phyloP scores from a whole-genome alignment of 2,329 filamentous ascomycete species.

The Fusarium liriodendri region DNA sequence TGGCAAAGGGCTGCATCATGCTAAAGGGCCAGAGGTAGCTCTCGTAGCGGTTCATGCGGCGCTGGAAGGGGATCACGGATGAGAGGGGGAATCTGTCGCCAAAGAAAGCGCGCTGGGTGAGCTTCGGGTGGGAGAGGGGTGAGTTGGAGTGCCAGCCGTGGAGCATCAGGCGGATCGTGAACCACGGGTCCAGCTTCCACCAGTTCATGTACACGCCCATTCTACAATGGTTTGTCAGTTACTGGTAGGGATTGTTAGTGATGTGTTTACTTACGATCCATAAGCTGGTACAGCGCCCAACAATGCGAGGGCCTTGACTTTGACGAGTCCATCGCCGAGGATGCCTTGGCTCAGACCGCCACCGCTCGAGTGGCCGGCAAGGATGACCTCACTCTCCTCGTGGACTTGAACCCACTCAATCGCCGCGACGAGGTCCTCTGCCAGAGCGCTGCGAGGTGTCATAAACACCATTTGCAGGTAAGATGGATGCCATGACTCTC shows the following conservation, averaged over 20 bases:
- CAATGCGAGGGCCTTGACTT: slow-evolving; percentile 58
- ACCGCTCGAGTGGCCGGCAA: slow-evolving; percentile 64
- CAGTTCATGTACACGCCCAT: slow-evolving; percentile 60
- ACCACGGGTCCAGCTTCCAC: slow-evolving; percentile 60
- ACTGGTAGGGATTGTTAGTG: not conserved
- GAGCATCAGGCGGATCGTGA: slow-evolving; percentile 57
- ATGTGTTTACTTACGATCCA: slow-evolving; percentile 38
- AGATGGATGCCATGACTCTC: slow-evolving; percentile 61
- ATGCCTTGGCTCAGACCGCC: slow-evolving; percentile 63
- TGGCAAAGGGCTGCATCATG: slow-evolving; percentile 58
- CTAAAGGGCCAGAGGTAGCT: slow-evolving; percentile 63
- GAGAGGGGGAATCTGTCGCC: slow-evolving; percentile 54
- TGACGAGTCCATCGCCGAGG: slow-evolving; percentile 53
- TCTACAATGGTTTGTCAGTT: slow-evolving; percentile 42
- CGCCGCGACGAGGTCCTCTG: slow-evolving; percentile 57
- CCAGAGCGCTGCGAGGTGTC: slow-evolving; percentile 55
- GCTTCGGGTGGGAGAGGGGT: slow-evolving; percentile 60
- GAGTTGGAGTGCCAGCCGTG: slow-evolving; percentile 63
- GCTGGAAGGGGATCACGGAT: slow-evolving; percentile 56
- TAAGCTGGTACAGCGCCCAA: slow-evolving; percentile 60
- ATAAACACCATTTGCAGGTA: slow-evolving; percentile 61
- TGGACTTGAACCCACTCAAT: slow-evolving; percentile 51
- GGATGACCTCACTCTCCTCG: slow-evolving; percentile 49
- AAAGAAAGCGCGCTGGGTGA: slow-evolving; percentile 64
- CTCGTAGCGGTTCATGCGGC: slow-evolving; percentile 60